These are phyloP conservation scores for Whalleya microplaca DNA, from an alignment of 2,329 filamentous ascomycete genomes.

Conservation along the genomic window DNA sequence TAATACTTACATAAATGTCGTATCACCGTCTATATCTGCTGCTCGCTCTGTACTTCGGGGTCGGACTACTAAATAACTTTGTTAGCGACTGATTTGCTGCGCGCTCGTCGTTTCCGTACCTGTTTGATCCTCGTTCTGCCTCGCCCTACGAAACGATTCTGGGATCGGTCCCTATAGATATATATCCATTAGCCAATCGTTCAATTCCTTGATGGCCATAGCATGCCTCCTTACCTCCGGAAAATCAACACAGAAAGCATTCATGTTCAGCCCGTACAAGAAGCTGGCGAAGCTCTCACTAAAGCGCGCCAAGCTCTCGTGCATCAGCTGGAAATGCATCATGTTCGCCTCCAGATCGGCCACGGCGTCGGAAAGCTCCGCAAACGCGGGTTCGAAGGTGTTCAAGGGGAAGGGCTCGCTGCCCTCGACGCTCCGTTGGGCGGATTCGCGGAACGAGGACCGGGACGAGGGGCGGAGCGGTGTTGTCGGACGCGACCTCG, in stretches of 20 bases:
- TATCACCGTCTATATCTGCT: conserved; percentile 62
- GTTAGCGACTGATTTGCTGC: conserved; percentile 2
- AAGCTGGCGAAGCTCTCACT: conserved; percentile 96
- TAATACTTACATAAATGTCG: conserved; percentile 76
- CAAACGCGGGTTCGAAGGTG: conserved; percentile 84
- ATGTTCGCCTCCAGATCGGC: conserved; percentile 96
- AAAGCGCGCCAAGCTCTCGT: conserved; percentile 90
- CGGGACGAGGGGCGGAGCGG: conserved; percentile 89
- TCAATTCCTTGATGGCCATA: background rate
- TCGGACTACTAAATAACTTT: conserved; percentile 15
- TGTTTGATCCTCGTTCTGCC: conserved; percentile 57
- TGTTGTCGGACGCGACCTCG: conserved; percentile 78
- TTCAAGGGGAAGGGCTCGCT: conserved; percentile 72
- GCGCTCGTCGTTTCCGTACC: conserved; percentile 35
- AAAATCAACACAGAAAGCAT: conserved; percentile 97
- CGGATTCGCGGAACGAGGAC: conserved; percentile 82
- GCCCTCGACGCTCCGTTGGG: conserved; percentile 57
- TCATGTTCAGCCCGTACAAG: conserved; percentile 97
- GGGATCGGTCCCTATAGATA: conserved; percentile 70
- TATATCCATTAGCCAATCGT: conserved; percentile 8
- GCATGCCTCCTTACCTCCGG: conserved; percentile 68
- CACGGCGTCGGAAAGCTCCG: conserved; percentile 91
- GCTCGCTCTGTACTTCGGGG: conserved; percentile 36
- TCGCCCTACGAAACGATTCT: conserved; percentile 77
- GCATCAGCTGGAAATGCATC: conserved; percentile 95